Evolutionary conservation across 176 grass and related monocot species (phyloP).

Genomic region (Carex pumila): DNA sequence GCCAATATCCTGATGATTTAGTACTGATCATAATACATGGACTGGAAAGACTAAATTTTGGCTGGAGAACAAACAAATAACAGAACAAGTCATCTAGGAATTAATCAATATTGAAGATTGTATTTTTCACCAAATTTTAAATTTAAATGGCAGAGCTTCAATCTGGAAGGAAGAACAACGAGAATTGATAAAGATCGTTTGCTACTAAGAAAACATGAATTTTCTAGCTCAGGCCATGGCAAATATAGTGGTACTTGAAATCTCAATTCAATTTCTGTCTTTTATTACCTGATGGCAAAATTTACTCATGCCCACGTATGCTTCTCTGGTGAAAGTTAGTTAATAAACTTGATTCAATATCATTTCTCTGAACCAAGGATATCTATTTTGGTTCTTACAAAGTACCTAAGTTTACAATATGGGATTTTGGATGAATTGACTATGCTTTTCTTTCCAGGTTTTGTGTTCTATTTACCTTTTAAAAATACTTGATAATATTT

Average conservation of each 20-base stretch:
- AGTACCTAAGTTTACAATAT: neutral
- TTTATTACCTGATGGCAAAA: neutral
- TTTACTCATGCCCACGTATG: no score
- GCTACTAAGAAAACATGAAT: slow-evolving; percentile 57
- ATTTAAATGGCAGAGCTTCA: slow-evolving; percentile 39
- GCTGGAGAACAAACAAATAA: neutral
- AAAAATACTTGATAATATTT: neutral
- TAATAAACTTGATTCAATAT: neutral
- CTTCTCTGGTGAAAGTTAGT: neutral
- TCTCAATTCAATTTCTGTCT: slow-evolving; percentile 19
- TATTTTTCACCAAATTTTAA: neutral
- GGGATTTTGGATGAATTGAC: neutral
- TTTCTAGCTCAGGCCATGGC: slow-evolving; percentile 50
- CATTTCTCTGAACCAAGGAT: neutral
- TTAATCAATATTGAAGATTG: neutral
- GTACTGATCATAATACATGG: neutral
- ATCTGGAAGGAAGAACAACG: slow-evolving; percentile 37
- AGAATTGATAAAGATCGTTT: slow-evolving; percentile 27
- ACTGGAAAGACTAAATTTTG: neutral
- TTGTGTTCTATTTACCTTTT: neutral
- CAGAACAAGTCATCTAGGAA: neutral
- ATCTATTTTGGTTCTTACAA: neutral
- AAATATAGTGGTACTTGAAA: slow-evolving; percentile 85
- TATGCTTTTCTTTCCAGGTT: neutral
- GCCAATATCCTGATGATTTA: neutral